These are phyloP conservation scores for Guyanaporus albipodus DNA, from an alignment of 768 basidiomycete genomes.

Conservation along the genomic window DNA sequence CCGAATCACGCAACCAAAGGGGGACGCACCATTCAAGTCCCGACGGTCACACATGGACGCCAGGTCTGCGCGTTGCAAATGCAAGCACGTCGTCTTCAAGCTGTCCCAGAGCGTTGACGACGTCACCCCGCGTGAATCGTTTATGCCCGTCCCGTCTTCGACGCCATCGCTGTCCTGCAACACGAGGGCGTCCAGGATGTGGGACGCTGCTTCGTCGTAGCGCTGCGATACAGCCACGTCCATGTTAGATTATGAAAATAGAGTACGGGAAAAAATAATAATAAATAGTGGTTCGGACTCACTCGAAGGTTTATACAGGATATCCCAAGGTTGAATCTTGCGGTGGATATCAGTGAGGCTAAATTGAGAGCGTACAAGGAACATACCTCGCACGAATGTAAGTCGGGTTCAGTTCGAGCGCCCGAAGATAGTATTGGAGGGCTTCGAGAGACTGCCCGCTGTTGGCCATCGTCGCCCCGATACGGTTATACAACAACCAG, in stretches of 20 bases:
- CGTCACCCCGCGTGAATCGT: slow-evolving; percentile 65
- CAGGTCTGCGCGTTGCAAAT: slow-evolving; percentile 76
- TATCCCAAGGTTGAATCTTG: slow-evolving; percentile 92
- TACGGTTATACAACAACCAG: slow-evolving; percentile 88
- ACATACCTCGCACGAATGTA: slow-evolving; percentile 84
- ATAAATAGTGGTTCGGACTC: slow-evolving; percentile 23
- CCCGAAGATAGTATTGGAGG: slow-evolving; percentile 81
- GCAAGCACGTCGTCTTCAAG: slow-evolving; percentile 75
- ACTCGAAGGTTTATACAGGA: slow-evolving; percentile 86
- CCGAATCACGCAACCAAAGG: background rate
- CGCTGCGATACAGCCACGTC: slow-evolving; percentile 40
- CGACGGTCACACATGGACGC: slow-evolving; percentile 66
- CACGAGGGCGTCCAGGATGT: slow-evolving; percentile 84
- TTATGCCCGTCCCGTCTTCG: slow-evolving; percentile 38
- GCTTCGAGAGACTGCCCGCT: slow-evolving; percentile 76
- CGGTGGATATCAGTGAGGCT: background rate
- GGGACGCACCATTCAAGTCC: slow-evolving; percentile 58
- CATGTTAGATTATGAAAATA: background rate
- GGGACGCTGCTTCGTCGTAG: slow-evolving; percentile 81
- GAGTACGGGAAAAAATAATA: slow-evolving; percentile 1
- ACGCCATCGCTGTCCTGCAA: slow-evolving; percentile 85
- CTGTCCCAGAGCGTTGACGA: slow-evolving; percentile 85
- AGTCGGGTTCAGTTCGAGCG: slow-evolving; percentile 80
- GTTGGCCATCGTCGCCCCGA: slow-evolving; percentile 94
- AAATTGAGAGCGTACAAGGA: background rate